A percentile compares a stretch with the other conserved stretches of the same genome.
These are phyloP conservation scores for Agaricus blazei DNA, from an alignment of 768 basidiomycete genomes.

Conservation along the genomic window DNA sequence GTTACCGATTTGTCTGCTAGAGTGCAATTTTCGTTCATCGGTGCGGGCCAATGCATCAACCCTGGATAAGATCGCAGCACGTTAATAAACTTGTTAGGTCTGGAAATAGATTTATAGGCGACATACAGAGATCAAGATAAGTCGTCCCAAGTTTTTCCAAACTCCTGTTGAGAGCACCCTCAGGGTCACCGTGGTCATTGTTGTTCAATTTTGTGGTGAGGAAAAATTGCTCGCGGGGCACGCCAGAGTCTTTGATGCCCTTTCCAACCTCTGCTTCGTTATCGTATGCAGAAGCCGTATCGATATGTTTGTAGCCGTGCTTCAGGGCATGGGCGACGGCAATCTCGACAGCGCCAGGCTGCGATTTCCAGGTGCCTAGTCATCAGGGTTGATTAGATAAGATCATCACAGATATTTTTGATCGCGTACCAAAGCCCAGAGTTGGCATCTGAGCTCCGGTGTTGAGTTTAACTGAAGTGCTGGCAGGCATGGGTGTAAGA, in stretches of 20 bases:
- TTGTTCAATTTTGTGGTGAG: conserved; percentile 73
- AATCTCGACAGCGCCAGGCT: conserved; percentile 62
- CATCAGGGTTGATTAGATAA: neutral
- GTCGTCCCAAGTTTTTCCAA: conserved; percentile 62
- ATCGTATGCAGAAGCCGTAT: conserved; percentile 63
- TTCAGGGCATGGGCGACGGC: conserved; percentile 75
- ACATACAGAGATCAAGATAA: conserved; percentile 74
- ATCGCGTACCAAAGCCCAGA: conserved; percentile 52
- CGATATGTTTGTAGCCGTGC: conserved; percentile 69
- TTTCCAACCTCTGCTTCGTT: conserved; percentile 82
- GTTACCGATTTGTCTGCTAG: conserved; percentile 42
- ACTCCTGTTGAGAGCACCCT: conserved; percentile 62
- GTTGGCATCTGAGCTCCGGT: conserved; percentile 76
- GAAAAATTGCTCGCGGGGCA: conserved; percentile 71
- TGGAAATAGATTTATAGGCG: neutral
- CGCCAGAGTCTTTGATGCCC: conserved; percentile 72
- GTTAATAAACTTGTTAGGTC: neutral
- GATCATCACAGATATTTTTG: neutral
- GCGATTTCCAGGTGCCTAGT: conserved; percentile 74
- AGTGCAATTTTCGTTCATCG: conserved; percentile 52
- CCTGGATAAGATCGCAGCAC: conserved; percentile 27
- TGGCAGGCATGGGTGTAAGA: conserved; percentile 40
- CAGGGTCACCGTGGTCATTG: conserved; percentile 52
- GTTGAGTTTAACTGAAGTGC: conserved; percentile 55
- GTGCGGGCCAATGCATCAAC: conserved; percentile 83